Evolutionary conservation across 306 rosid genomes (phyloP).

Genomic region (Glycine latifolia): DNA sequence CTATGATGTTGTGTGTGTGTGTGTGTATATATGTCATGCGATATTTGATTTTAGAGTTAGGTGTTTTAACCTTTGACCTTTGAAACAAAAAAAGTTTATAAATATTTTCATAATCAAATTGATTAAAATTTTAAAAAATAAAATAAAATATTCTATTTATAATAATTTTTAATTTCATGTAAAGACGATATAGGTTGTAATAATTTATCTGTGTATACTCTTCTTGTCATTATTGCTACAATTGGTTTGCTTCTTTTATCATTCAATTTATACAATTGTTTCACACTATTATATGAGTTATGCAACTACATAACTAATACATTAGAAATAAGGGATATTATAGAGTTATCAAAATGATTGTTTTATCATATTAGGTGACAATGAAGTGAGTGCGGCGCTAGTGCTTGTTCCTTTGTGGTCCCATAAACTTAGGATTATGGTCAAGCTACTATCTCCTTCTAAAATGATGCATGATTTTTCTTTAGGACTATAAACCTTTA

Average conservation of each 20-base stretch:
- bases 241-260: neutral
- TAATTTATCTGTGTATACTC: neutral
- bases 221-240: constrained; percentile 42
- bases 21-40: too few species aligned
- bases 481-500: neutral
- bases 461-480: neutral
- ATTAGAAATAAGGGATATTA: neutral
- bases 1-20: too few species aligned
- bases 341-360: neutral
- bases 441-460: neutral
- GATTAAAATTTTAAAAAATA: too few species aligned
- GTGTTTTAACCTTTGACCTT: too few species aligned
- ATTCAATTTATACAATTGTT: too few species aligned
- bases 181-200: too few species aligned
- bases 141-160: too few species aligned
- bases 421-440: neutral
- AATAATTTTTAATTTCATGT: too few species aligned
- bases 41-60: too few species aligned
- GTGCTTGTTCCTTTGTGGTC: neutral
- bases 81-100: too few species aligned
- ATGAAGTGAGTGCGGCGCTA: neutral
- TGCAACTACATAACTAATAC: neutral
- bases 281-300: neutral
- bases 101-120: too few species aligned
- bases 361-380: neutral